These are phyloP conservation scores for Aspergillus sp. DNA, from an alignment of 2,329 filamentous ascomycete genomes.

Conservation along the genomic window DNA sequence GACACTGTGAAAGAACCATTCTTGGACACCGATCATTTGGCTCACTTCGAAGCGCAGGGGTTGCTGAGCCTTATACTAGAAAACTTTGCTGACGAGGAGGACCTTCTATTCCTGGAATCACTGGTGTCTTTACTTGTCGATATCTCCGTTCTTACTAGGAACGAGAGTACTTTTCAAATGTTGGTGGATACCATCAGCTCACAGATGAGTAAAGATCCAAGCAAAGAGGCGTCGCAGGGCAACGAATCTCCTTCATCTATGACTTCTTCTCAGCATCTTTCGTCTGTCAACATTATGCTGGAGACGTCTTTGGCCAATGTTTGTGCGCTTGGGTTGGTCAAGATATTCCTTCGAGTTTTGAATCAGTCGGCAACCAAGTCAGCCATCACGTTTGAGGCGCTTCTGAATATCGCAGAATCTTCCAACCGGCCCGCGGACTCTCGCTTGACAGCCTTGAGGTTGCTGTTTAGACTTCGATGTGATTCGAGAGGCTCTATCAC, in stretches of 20 bases:
- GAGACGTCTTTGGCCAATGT: slow-evolving; percentile 54
- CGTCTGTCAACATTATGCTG: slow-evolving; percentile 25
- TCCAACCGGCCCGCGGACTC: slow-evolving; percentile 63
- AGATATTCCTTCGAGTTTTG: slow-evolving; percentile 73
- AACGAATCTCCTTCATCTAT: slow-evolving; percentile 38
- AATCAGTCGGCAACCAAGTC: slow-evolving; percentile 65
- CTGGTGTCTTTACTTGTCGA: slow-evolving; percentile 40
- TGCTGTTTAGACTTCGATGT: slow-evolving; percentile 78
- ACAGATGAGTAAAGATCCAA: slow-evolving; percentile 34
- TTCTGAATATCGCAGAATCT: slow-evolving; percentile 63
- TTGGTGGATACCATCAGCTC: slow-evolving; percentile 33
- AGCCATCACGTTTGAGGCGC: slow-evolving; percentile 57
- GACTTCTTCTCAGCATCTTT: slow-evolving; percentile 28
- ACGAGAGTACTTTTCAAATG: slow-evolving; percentile 31
- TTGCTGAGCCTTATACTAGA: slow-evolving; percentile 32
- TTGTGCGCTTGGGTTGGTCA: slow-evolving; percentile 67
- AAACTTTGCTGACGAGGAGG: slow-evolving; percentile 36
- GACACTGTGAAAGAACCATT: slow-evolving; percentile 40
- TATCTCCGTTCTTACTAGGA: slow-evolving; percentile 24
- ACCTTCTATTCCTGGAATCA: slow-evolving; percentile 37
- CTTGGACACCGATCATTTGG: slow-evolving; percentile 25
- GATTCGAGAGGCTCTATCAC: slow-evolving; percentile 77
- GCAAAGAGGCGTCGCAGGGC: slow-evolving; percentile 31
- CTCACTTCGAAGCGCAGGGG: slow-evolving; percentile 31
- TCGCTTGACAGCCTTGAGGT: slow-evolving; percentile 70